Conservation (phyloP, 1,284 basidiomycete species). For the Caloboletus inedulis region DNA sequence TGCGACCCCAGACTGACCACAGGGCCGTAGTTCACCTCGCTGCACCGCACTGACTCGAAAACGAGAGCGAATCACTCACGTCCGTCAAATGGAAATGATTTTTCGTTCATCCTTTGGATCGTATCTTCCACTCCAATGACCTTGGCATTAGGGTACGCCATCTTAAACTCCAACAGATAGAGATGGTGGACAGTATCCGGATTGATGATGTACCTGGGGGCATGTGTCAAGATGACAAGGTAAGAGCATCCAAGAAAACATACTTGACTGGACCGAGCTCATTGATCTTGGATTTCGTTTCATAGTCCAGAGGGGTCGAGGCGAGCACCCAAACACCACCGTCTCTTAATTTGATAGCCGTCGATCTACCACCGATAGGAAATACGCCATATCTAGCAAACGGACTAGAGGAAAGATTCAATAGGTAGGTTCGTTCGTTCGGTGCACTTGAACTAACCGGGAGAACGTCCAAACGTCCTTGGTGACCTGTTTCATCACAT, state of each 20-base stretch:
- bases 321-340: conserved; percentile 84
- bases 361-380: conserved; percentile 79
- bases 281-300: conserved; percentile 70
- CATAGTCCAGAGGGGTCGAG: conserved; percentile 74
- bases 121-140: conserved; percentile 64
- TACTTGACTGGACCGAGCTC: conserved; percentile 77
- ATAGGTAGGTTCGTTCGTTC: not conserved
- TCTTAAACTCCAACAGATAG: conserved; percentile 69
- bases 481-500: conserved; percentile 40
- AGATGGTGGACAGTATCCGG: conserved; percentile 65
- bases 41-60: not conserved
- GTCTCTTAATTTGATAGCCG: conserved; percentile 71
- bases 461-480: conserved; percentile 74
- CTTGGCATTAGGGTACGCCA: conserved; percentile 75
- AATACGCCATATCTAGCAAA: conserved; percentile 67
- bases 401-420: conserved; percentile 44
- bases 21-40: not conserved
- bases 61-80: conserved; percentile 40
- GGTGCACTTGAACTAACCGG: conserved; percentile 42
- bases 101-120: conserved; percentile 41
- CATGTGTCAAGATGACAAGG: not conserved
- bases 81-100: conserved; percentile 54
- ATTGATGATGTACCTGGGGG: conserved; percentile 60
- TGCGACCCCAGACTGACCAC: conserved; percentile 57
- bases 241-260: not conserved